A percentile compares a stretch with the other conserved stretches of the same genome.
These are phyloP conservation scores for Pyrenopolyporus hunteri DNA, from an alignment of 495 filamentous ascomycete genomes.

Conservation along the genomic window DNA sequence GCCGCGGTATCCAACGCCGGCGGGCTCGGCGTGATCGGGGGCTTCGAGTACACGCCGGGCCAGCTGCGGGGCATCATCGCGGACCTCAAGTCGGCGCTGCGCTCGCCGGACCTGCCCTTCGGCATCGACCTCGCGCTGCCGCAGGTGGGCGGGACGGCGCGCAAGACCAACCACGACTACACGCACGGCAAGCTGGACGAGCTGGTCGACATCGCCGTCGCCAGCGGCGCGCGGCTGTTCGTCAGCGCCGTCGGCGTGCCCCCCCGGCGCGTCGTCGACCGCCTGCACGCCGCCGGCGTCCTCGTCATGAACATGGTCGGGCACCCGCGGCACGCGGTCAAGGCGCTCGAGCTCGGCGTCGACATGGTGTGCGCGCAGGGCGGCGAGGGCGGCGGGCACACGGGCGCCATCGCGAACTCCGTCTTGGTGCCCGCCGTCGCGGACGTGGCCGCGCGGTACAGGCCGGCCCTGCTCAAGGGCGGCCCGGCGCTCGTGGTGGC, in stretches of 20 bases:
- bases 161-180: conserved; percentile 92
- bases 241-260: conserved; percentile 85
- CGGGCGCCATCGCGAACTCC: conserved; percentile 74
- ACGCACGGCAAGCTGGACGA: conserved; percentile 82
- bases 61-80: conserved; percentile 81
- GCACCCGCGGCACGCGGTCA: conserved; percentile 81
- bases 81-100: conserved; percentile 76
- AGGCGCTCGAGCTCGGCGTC: conserved; percentile 78
- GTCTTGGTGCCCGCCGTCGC: conserved; percentile 78
- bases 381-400: conserved; percentile 80
- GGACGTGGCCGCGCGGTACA: conserved; percentile 70
- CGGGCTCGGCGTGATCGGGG: conserved; percentile 83
- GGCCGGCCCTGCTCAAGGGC: conserved; percentile 53
- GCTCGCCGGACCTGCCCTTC: conserved; percentile 70
- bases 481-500: conserved; percentile 71
- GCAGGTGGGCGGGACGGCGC: conserved; percentile 77
- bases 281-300: conserved; percentile 75
- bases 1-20: conserved; percentile 89
- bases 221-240: conserved; percentile 78
- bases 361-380: conserved; percentile 87
- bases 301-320: conserved; percentile 97
- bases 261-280: conserved; percentile 68
- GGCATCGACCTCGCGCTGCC: conserved; percentile 88
- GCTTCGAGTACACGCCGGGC: conserved; percentile 80
- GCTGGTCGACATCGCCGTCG: conserved; percentile 79